Base-by-base conservation (phyloP, 345 rosid genomes). In the Capsella bursapastoris region DNA sequence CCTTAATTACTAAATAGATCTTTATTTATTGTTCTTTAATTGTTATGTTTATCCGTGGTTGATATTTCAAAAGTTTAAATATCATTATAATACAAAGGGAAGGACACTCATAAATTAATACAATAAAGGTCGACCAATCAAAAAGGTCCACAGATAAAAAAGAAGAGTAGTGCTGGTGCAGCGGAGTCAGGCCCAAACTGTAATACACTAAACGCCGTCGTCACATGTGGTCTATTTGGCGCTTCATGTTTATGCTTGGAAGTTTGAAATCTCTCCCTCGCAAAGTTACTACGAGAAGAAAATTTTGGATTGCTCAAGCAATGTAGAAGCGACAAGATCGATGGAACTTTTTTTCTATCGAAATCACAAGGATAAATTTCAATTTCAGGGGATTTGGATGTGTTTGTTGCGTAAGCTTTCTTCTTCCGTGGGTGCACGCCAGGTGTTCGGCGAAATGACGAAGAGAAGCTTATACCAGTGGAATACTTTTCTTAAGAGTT, bases 391-490 rank as follows among this genome's bases (percentile, higher is more conserved):
- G 10, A 22, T 7, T 8, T 38, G 4, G 14, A 40, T 67, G 38
- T 7, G 25, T 3, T 43, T 49, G 0, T 49, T 50, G 0, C 34
- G 75, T 0, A 49, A 66, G 3, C 57, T 68, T 5, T 57, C 63
- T 22, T 66, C 81, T 38, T 50, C 79, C 2, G 68, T 68, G 6
- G 40, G 48, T 66, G 90, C 88, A 29, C 81, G 79, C 68, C 82
- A 76, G 41, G 2, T 88, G 83, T 86, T 86, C 84, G 88, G 57
- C 48, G 82, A 86, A 82, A 82, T 76, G 74, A 80, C 86, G 4
- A 72, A 68, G 3, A 76, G 81, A 67, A 83, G 81, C 38, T 74
- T 81, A 47, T 82, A 61, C 74, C 84, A 83, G 32, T 86, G 82
- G 76, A 88, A 86, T 41, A 71, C 84, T 15, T 58, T 83, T 55